Percentiles rank a stretch among this genome's conserved stretches.
These are phyloP conservation scores for Fusarium foetens DNA, from an alignment of 2,329 filamentous ascomycete species.

Conservation along the genomic window DNA sequence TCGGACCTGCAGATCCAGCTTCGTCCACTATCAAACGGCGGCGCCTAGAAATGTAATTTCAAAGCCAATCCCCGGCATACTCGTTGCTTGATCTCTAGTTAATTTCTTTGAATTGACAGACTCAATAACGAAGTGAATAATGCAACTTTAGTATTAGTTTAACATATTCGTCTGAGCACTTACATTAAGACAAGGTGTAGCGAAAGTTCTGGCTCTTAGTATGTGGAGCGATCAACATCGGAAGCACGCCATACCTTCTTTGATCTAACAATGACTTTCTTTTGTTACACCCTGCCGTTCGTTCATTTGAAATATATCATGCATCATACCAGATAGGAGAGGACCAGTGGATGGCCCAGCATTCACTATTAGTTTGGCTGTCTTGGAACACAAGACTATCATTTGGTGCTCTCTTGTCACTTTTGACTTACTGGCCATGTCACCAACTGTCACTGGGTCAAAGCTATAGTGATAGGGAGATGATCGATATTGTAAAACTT, in stretches of 20 bases:
- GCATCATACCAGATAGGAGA: neutral
- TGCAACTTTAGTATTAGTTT: neutral
- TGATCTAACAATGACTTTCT: neutral
- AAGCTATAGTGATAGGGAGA: neutral
- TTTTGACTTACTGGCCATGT: too few species aligned
- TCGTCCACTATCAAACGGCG: neutral
- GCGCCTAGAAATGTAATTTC: neutral
- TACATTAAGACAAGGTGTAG: neutral
- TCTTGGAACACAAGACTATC: neutral
- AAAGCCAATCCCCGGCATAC: neutral
- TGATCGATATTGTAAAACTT: neutral
- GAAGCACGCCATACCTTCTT: neutral
- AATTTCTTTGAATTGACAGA: too few species aligned
- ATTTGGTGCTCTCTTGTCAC: neutral
- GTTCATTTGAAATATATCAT: neutral
- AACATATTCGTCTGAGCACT: neutral
- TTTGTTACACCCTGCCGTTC: neutral
- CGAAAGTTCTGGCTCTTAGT: neutral
- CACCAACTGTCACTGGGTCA: neutral
- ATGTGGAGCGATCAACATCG: neutral
- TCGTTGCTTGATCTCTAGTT: neutral
- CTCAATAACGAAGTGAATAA: neutral
- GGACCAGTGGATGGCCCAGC: neutral
- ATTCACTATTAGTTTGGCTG: neutral
- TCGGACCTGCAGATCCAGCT: neutral